Base-by-base conservation (phyloP, 305 asterid genomes). In the Fraxinus velutina region DNA sequence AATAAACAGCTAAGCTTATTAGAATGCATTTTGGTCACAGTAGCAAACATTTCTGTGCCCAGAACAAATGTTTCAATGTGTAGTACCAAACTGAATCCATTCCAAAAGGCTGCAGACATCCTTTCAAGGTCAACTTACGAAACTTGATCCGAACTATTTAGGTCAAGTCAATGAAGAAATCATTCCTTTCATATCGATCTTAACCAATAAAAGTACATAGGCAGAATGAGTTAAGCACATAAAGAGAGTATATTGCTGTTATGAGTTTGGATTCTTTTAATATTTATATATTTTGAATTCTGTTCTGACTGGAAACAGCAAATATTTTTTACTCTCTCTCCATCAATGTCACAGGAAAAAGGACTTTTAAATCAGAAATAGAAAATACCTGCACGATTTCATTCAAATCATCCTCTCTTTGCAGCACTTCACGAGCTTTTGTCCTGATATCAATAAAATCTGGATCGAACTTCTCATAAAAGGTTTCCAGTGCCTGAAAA, bases 381-480 rank as follows among this genome's bases (percentile, higher is more conserved):
- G 62, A 73, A 79, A 80, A 64, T 88, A 91, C 99, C 93, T 95
- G 99, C 82, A 95, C 99, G 78, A 95, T 95, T 91, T 95, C 99
- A 86, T 95, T 95, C 90, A 95, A 85, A 88, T 95, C 99, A 86
- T 95, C 99, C 85, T 93, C 99, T 88, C 99, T 91, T 85, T 95
- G 99, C 83, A 95, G 93, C 86, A 95, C 99, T 85, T 95, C 99
- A 88, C 99, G 99, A 64, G 99, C 99, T 87, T 90, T 93, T 81
- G 99, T 95, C 93, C 98, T 89, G 86, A 95, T 95, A 84, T 91
- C 89, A 80, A 95, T 95, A 85, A 95, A 95, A 88, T 95, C 97
- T 34, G 97, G 80, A 92, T 95, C 98, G 50, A 93, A 95, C 90
- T 93, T 95, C 88, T 95, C 99, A 78, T 95, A 95, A 81, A 91